phyloP scores from a whole-genome alignment of 139 green algal species.

The Micractinium conductrix region DNA sequence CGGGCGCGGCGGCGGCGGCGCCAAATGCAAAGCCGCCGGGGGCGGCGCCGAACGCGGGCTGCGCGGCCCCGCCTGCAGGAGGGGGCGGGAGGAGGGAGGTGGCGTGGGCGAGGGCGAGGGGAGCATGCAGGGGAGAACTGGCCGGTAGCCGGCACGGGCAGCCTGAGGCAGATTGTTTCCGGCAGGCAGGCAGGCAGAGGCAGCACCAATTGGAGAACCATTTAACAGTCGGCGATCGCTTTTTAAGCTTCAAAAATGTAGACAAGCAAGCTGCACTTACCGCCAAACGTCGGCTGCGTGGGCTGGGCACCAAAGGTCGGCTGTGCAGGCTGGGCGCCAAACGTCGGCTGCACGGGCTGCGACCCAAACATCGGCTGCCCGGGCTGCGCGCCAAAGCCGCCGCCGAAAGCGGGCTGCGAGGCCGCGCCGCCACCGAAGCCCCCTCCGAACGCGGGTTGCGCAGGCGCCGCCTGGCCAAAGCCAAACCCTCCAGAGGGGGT shows the following conservation, averaged over 20 bases:
- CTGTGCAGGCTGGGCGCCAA: too few species aligned
- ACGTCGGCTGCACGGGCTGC: background rate
- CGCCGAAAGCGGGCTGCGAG: background rate
- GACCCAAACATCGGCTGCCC: too few species aligned
- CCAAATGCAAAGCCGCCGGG: constrained; percentile 33
- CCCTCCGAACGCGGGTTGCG: background rate
- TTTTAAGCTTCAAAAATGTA: background rate
- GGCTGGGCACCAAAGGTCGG: background rate
- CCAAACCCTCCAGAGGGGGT: background rate
- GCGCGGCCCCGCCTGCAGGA: background rate
- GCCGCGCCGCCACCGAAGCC: background rate
- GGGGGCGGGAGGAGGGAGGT: background rate
- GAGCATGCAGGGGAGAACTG: background rate
- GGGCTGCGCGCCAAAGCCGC: constrained; percentile 1
- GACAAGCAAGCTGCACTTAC: background rate
- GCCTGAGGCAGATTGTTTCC: background rate
- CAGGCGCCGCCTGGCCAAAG: constrained; percentile 11
- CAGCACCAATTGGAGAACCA: background rate
- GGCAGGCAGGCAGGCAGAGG: background rate
- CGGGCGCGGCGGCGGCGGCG: background rate
- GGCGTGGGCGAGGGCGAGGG: background rate
- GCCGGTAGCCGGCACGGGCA: background rate
- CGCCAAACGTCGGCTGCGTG: background rate
- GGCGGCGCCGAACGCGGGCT: background rate
- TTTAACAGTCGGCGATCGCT: background rate